phyloP scores from a whole-genome alignment of 192 early-diverging fungal genomes.

The Pilobolus umbonatus region DNA sequence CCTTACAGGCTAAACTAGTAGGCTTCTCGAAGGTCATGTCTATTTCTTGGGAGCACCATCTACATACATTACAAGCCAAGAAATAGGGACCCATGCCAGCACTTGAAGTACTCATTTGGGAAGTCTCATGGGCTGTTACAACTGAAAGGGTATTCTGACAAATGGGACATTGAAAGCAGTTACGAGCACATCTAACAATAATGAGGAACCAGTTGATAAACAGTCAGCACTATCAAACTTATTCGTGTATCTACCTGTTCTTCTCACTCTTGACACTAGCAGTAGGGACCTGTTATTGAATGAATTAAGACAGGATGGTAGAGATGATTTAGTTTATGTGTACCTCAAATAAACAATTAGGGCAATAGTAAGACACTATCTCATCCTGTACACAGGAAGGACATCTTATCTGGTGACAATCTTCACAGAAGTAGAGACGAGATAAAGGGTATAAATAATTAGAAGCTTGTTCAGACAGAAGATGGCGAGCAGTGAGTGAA shows the following conservation, averaged over 20 bases:
- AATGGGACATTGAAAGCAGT: conserved; percentile 91
- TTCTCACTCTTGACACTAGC: conserved; percentile 94
- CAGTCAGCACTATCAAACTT: background rate
- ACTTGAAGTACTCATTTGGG: conserved; percentile 15
- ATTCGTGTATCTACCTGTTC: conserved; percentile 51
- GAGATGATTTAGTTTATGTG: no score
- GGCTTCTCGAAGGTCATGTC: conserved; percentile 91
- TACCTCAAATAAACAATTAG: conserved; percentile 94
- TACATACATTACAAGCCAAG: conserved; percentile 81
- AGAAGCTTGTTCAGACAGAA: conserved; percentile 19
- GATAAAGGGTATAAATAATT: conserved; percentile 51
- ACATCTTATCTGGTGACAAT: conserved; percentile 80
- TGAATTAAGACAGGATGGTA: background rate
- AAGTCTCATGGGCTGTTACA: conserved; percentile 48
- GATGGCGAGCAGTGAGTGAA: conserved; percentile 19
- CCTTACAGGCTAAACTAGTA: conserved; percentile 79
- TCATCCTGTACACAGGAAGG: conserved; percentile 79
- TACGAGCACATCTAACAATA: conserved; percentile 70
- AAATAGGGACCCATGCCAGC: conserved; percentile 53
- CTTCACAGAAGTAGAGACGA: conserved; percentile 83
- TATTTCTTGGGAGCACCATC: conserved; percentile 91
- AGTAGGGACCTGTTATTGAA: no score
- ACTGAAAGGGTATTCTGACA: conserved; percentile 79
- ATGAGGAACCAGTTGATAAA: no score
- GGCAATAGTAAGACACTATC: conserved; percentile 88